These are phyloP conservation scores for Lumnitzera racemosa DNA, from an alignment of 345 rosid species.

Conservation along the genomic window DNA sequence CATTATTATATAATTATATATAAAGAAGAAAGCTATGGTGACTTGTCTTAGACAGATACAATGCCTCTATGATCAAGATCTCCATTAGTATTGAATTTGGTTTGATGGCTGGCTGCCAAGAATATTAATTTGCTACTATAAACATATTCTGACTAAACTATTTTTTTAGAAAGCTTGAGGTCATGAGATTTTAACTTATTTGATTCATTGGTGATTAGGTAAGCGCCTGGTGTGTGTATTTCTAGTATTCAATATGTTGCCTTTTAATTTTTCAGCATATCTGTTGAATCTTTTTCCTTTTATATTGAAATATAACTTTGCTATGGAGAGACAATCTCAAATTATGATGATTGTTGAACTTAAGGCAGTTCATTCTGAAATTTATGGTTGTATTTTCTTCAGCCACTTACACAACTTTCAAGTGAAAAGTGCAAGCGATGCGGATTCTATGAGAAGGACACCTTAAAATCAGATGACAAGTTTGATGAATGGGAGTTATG, in stretches of 20 bases:
- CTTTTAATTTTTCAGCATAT: too few relatives aligned
- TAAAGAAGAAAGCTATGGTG: too few relatives aligned
- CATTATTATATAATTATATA: too few relatives aligned
- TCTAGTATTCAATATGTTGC: too few relatives aligned
- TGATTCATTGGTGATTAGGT: neutral
- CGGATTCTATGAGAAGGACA: conserved; percentile 76
- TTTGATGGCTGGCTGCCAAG: too few relatives aligned
- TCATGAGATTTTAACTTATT: neutral
- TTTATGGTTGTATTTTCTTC: conserved; percentile 15
- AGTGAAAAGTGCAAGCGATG: conserved; percentile 87
- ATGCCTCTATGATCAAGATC: too few relatives aligned
- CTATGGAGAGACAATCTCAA: neutral
- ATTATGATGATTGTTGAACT: neutral
- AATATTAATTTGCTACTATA: too few relatives aligned
- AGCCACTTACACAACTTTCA: conserved; percentile 62
- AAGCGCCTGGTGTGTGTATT: neutral
- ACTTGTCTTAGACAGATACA: too few relatives aligned
- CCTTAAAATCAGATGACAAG: conserved; percentile 43
- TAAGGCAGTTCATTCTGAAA: neutral
- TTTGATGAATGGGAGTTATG: conserved; percentile 93
- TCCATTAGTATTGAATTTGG: too few relatives aligned
- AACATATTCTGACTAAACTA: too few relatives aligned
- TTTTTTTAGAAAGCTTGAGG: neutral
- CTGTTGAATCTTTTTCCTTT: neutral
- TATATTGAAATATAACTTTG: neutral